Evolutionary conservation across 1,139 yeast genomes (phyloP), one percentile per base, ranked within the genome.

Genomic region (Lodderomyces theae): DNA sequence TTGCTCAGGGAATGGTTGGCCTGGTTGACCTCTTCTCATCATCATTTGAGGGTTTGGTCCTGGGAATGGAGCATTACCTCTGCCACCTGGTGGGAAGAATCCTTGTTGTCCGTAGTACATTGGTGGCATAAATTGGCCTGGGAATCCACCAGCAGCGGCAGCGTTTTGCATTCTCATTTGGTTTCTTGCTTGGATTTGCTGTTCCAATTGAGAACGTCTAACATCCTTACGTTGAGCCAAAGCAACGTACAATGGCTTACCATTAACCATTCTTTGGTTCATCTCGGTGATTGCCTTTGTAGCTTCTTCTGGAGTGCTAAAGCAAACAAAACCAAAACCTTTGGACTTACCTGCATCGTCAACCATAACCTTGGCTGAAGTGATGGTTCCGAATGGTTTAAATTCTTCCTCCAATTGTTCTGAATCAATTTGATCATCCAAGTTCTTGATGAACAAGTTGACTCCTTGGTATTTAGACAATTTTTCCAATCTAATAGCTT

Each of bases 151-250:
- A 49, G 82, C 76, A 51, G 85, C 86, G 53, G 86, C 88, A 67
- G 87, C 89, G 68, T 89, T 96, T 78, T 90, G 97, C 81, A 89
- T 80, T 77, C 97, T 87, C 84, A 90, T 82, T 74, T 92, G 97
- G 80, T 88, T 89, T 79, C 96, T 87, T 54, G 97, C 97, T 69
- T 87, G 95, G 64, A 89, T 86, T 73, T 92, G 98, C 76, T 94
- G 97, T 69, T 89, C 94, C 66, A 94, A 79, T 77, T 92, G 97
- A 59, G 89, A 81, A 66, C 96, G 87, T 80, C 99, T 89, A 49
- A 88, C 96, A 61, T 92, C 98, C 77, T 89, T 90, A 72, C 97
- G 87, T 80, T 92, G 98, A 58, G 98, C 98, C 64, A 94, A 83
- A 51, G 97, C 97, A 70, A 92, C 99, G 67, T 92, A 92, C 64